Evolutionary conservation across 805 yeast species (phyloP).

Genomic region (Sugiyamaella marilandica): DNA sequence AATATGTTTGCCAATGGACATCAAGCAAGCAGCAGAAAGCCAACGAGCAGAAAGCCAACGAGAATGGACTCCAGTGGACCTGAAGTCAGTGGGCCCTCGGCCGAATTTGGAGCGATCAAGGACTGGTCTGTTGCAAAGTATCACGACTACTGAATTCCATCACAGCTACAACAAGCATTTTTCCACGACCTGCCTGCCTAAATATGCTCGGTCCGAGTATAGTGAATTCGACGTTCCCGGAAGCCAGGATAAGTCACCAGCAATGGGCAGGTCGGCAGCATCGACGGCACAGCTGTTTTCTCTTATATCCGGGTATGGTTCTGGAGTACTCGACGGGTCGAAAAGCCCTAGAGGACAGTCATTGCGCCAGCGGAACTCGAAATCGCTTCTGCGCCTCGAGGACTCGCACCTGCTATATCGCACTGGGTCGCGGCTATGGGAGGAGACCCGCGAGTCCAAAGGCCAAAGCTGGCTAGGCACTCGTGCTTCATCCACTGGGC

Average conservation of each 20-base stretch:
- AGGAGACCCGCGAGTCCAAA: conserved; percentile 22
- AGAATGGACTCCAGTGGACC: neutral
- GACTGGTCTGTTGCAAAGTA: neutral
- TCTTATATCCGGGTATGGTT: conserved; percentile 1
- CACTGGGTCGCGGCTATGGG: conserved; percentile 28
- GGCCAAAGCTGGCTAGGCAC: conserved; percentile 22
- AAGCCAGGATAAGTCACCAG: conserved; percentile 2
- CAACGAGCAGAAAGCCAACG: no score
- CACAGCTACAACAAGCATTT: conserved; percentile 13
- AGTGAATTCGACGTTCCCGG: conserved; percentile 8
- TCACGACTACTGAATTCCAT: neutral
- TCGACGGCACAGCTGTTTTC: conserved; percentile 10
- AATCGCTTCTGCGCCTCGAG: conserved; percentile 11
- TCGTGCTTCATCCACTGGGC: conserved; percentile 13
- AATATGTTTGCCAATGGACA: neutral
- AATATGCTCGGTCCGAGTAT: conserved; percentile 9
- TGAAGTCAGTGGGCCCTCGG: neutral
- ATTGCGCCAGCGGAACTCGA: conserved; percentile 1
- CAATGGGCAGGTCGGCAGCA: conserved; percentile 4
- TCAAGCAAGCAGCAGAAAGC: neutral
- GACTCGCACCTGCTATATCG: conserved; percentile 22
- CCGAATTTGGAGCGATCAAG: neutral
- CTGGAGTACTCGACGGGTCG: neutral
- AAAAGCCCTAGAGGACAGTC: neutral
- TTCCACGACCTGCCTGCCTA: conserved; percentile 11